A percentile compares a stretch with the other conserved stretches of the same genome.
Evolutionary conservation across 768 basidiomycete genomes (phyloP).

Genomic region (Russula virescens): DNA sequence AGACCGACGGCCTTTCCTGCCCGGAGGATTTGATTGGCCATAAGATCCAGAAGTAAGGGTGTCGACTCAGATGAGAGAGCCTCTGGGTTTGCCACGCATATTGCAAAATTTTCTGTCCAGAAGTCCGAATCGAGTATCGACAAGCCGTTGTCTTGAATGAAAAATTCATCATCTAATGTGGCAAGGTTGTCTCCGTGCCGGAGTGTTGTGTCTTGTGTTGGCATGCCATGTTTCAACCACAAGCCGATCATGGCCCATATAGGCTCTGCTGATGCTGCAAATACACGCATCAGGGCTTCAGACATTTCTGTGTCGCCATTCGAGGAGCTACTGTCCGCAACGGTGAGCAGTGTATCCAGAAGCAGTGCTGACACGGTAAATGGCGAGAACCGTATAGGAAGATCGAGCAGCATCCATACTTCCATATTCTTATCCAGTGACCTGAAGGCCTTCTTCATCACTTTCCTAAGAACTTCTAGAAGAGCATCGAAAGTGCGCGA

Average conservation of each 20-base stretch:
- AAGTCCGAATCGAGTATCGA: slow-evolving; percentile 59
- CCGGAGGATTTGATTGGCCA: slow-evolving; percentile 52
- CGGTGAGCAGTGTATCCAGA: slow-evolving; percentile 56
- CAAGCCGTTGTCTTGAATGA: slow-evolving; percentile 67
- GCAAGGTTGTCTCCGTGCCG: slow-evolving; percentile 15
- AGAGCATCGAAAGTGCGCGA: slow-evolving; percentile 53
- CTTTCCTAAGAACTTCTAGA: slow-evolving; percentile 40
- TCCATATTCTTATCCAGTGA: slow-evolving; percentile 28
- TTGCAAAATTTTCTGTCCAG: slow-evolving; percentile 66
- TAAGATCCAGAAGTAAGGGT: slow-evolving; percentile 57
- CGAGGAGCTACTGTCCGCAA: slow-evolving; percentile 52
- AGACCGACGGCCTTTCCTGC: slow-evolving; percentile 77
- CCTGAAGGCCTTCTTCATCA: slow-evolving; percentile 30
- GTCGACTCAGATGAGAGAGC: slow-evolving; percentile 32
- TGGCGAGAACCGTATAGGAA: slow-evolving; percentile 40
- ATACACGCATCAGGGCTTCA: slow-evolving; percentile 54
- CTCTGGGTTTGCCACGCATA: slow-evolving; percentile 40
- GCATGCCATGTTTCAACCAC: slow-evolving; percentile 75
- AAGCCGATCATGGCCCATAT: slow-evolving; percentile 65
- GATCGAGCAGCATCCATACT: slow-evolving; percentile 38
- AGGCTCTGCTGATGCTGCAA: slow-evolving; percentile 58
- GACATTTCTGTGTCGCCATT: slow-evolving; percentile 52
- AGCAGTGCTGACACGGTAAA: slow-evolving; percentile 51
- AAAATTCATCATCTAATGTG: slow-evolving; percentile 66
- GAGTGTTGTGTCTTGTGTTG: slow-evolving; percentile 30